Conservation (phyloP, 441 rosid genomes). For the Capsella rubella region DNA sequence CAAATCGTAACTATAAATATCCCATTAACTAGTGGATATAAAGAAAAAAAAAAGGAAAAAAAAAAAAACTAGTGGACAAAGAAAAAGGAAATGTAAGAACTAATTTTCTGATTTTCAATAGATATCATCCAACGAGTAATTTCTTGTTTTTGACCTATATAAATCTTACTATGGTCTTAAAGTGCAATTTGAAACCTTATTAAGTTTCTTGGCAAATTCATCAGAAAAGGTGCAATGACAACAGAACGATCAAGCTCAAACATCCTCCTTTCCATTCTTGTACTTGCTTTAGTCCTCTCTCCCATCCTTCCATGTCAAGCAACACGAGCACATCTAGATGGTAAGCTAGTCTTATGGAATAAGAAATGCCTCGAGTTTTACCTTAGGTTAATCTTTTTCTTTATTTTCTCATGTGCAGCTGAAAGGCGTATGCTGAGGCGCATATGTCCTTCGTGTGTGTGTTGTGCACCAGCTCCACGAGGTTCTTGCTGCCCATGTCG, state of each 20-base stretch:
- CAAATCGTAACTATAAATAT: background rate
- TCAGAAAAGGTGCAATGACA: slow-evolving; percentile 4
- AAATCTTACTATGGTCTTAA: slow-evolving; percentile 9
- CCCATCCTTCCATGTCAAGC: slow-evolving; percentile 36
- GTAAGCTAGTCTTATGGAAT: slow-evolving; percentile 15
- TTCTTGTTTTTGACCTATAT: slow-evolving; percentile 11
- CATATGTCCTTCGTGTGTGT: slow-evolving; percentile 25
- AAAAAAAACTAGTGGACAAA: slow-evolving; percentile 15
- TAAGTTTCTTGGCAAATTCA: background rate
- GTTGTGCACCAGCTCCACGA: slow-evolving; percentile 37
- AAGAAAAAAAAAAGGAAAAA: background rate
- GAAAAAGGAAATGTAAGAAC: background rate
- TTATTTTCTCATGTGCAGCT: background rate
- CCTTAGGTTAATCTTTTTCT: background rate
- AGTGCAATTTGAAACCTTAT: background rate
- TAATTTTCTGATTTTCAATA: background rate
- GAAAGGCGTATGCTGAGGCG: slow-evolving; percentile 4
- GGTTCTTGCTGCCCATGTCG: slow-evolving; percentile 37
- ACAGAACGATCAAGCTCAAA: slow-evolving; percentile 13
- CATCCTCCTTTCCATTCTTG: slow-evolving; percentile 22
- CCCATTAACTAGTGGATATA: background rate
- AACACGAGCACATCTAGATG: slow-evolving; percentile 22
- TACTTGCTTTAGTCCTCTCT: slow-evolving; percentile 30
- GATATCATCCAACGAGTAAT: background rate
- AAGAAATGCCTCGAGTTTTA: background rate